Conservation (phyloP, 2,329 filamentous ascomycete genomes). For the Exutisphaerella laricina region DNA sequence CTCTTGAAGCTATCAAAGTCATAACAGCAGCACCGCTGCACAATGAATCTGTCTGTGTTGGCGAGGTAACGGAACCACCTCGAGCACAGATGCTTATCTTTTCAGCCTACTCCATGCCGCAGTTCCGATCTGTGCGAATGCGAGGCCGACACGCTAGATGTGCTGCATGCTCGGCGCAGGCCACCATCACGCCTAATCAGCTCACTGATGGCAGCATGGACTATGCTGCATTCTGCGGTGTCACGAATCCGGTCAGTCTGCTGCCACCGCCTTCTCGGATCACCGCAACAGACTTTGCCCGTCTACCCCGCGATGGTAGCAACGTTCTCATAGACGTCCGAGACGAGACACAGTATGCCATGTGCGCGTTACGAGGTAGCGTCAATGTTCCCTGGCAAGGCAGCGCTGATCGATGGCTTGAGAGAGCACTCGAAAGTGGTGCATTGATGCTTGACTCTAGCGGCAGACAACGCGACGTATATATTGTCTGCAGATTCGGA, state of each 20-base stretch:
- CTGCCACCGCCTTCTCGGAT: conserved; percentile 63
- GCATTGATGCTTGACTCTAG: conserved; percentile 32
- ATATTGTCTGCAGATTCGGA: conserved; percentile 66
- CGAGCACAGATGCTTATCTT: conserved; percentile 48
- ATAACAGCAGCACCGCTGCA: conserved; percentile 52
- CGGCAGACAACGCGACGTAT: conserved; percentile 34
- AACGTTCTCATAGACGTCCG: conserved; percentile 75
- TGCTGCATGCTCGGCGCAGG: conserved; percentile 64
- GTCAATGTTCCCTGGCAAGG: conserved; percentile 67
- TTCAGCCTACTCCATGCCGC: conserved; percentile 47
- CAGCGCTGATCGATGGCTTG: conserved; percentile 35
- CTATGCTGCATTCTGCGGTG: conserved; percentile 82
- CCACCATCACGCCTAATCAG: conserved; percentile 55
- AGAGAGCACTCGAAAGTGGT: conserved; percentile 22
- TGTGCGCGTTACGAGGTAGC: conserved; percentile 69
- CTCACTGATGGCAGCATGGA: conserved; percentile 60
- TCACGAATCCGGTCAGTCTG: conserved; percentile 48
- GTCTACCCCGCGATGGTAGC: conserved; percentile 24
- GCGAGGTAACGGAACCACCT: conserved; percentile 22
- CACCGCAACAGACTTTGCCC: conserved; percentile 56
- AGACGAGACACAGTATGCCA: conserved; percentile 75
- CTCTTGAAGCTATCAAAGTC: conserved; percentile 76
- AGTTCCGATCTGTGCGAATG: conserved; percentile 71
- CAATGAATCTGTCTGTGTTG: conserved; percentile 8
- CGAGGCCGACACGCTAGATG: conserved; percentile 65